Conservation (phyloP, 208 protist genomes). For the Phytomonas sp. region DNA sequence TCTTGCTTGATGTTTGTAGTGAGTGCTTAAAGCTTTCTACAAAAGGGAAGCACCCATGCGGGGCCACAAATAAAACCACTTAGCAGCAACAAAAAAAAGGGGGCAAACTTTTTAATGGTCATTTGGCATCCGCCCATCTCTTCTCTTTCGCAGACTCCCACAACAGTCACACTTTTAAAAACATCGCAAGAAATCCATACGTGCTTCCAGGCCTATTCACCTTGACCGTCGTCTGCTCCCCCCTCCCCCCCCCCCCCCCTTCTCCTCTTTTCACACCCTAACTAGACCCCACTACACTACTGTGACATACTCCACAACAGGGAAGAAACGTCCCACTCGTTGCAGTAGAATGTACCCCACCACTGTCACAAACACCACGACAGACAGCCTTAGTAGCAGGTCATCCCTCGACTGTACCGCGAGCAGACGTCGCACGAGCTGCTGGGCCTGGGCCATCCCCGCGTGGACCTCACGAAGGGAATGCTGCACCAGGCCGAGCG, state of each 20-base stretch:
- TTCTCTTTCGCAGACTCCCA: neutral
- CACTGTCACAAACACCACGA: conserved; percentile 42
- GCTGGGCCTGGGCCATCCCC: conserved; percentile 53
- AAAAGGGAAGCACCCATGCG: neutral
- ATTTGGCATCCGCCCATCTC: neutral
- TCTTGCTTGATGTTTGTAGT: neutral
- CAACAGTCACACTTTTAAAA: neutral
- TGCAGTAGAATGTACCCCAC: conserved; percentile 59
- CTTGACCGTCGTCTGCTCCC: too few species aligned
- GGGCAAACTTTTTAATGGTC: neutral
- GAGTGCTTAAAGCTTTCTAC: neutral
- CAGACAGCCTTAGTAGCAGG: conserved; percentile 47
- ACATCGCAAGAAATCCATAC: neutral
- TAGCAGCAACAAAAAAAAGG: neutral
- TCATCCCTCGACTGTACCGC: conserved; percentile 58
- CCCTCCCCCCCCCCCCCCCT: too few species aligned
- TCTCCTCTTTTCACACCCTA: too few species aligned
- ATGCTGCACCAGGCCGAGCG: conserved; percentile 32
- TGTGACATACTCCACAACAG: conserved; percentile 33
- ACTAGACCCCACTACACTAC: conserved; percentile 8
- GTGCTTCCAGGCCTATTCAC: neutral
- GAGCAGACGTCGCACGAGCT: conserved; percentile 42
- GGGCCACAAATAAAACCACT: neutral
- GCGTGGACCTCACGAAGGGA: conserved; percentile 57
- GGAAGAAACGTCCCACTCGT: conserved; percentile 64